Base-by-base conservation (phyloP, 73 alveolate species). In the Effrenium voratum region DNA sequence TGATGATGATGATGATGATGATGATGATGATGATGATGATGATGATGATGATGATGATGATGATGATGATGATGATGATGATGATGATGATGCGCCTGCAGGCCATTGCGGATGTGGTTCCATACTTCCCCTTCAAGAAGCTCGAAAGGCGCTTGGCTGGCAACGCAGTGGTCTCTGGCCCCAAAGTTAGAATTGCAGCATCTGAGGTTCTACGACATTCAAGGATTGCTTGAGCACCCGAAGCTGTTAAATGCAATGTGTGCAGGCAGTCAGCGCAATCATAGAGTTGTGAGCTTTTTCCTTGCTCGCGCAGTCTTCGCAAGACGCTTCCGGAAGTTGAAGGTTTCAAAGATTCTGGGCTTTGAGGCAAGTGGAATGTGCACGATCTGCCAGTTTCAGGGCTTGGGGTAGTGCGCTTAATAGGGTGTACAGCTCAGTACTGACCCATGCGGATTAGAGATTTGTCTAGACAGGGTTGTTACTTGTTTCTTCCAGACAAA, bases 241-340 rank as follows among this genome's bases (percentile, higher is more conserved):
- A 91, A 91, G 91, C 80, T 91, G 46, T 43, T 91, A 60, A 91
- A 91, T 24, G 98, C 98, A 38, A 75, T 91, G 91, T 91, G 98
- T 91, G 98, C 98, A 30, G 94, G 59, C 5, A 2, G 6, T 24
- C 44, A 4, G 41, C 28, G 45, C 81, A 68, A 24, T 32, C 80
- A 26, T 68, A 55, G 22, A 55, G 68, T 57, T 57, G 72, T 57
- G 72, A 57, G n/a, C 72, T 57, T 22, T 30, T 57, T 22, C 12
- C 68, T 22, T 45, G 49, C 4, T 45, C 2, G 30, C 40, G 88
- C 88, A 81, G 96, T 90, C 32, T 59, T 73, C 87, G 96, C 96
- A 2, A 41, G 82, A 75, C 96, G 96, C 72, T 90, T 90, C 55
- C 96, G 96, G 44, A 90, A 90, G 86, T 45, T 90, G 96, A 75